Percentiles rank a stretch among this genome's conserved stretches.
phyloP scores from a whole-genome alignment of 176 grass and related monocot species.

The Chloris gayana region DNA sequence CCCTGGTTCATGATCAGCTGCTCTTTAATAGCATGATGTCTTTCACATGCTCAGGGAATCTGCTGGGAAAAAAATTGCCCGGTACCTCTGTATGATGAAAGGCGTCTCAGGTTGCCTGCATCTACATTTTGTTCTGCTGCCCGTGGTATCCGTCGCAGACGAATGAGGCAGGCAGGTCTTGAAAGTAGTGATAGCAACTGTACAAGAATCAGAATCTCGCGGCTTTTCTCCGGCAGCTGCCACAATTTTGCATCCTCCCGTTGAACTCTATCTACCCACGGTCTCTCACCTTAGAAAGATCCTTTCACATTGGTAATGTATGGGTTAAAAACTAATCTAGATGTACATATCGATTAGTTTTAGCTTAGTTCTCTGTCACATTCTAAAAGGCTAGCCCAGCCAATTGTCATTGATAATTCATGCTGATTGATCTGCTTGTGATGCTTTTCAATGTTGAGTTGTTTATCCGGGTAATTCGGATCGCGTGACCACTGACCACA shows the following conservation, averaged over 20 bases:
- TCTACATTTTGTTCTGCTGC: slow-evolving; percentile 1
- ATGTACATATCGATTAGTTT: slow-evolving; percentile 35
- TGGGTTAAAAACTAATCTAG: neutral
- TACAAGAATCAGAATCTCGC: slow-evolving; percentile 28
- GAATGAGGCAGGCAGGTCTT: slow-evolving; percentile 2
- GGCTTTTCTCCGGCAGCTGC: slow-evolving; percentile 24
- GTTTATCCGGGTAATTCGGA: neutral
- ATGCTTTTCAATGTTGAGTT: neutral
- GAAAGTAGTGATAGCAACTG: slow-evolving; percentile 6
- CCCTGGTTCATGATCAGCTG: slow-evolving; percentile 46
- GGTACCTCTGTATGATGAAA: slow-evolving; percentile 5
- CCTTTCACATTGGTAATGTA: neutral
- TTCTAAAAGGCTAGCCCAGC: neutral
- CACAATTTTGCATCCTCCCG: slow-evolving; percentile 13
- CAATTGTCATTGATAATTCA: neutral
- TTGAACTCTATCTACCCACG: neutral
- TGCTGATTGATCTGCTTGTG: neutral
- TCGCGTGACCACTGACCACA: neutral
- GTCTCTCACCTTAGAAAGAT: neutral
- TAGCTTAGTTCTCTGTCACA: neutral
- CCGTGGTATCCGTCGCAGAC: slow-evolving; percentile 8
- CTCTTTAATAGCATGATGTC: slow-evolving; percentile 7
- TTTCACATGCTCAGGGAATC: slow-evolving; percentile 29
- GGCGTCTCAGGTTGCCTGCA: slow-evolving; percentile 17
- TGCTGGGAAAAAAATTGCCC: slow-evolving; percentile 14